Evolutionary conservation across 306 rosid species (phyloP).

Genomic region (Sindora glabra): DNA sequence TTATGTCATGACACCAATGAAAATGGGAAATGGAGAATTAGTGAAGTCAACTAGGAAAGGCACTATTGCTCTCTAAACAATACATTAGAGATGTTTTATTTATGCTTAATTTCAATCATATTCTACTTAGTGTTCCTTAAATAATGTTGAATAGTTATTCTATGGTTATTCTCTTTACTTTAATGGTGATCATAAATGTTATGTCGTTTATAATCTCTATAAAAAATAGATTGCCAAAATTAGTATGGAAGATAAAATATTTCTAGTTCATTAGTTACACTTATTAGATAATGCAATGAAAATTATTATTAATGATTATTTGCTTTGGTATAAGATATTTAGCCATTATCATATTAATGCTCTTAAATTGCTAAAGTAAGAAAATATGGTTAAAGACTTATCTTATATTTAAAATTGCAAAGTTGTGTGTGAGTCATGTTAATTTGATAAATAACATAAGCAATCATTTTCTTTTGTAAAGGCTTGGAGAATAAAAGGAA

Average conservation of each 20-base stretch:
- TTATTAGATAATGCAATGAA: not conserved
- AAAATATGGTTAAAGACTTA: not conserved
- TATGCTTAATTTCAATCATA: too few relatives aligned
- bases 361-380: not conserved
- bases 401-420: not conserved
- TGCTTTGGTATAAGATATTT: not conserved
- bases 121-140: too few relatives aligned
- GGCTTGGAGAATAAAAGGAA: not conserved
- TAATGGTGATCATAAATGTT: too few relatives aligned
- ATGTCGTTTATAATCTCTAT: too few relatives aligned
- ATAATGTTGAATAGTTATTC: too few relatives aligned
- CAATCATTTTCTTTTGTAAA: not conserved
- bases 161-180: too few relatives aligned
- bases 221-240: too few relatives aligned
- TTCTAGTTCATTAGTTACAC: not conserved
- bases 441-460: not conserved
- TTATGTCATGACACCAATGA: not conserved
- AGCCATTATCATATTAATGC: not conserved
- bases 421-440: not conserved
- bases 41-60: not conserved
- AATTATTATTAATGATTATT: not conserved
- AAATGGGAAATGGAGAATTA: not conserved
- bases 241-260: not conserved
- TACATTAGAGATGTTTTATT: not conserved
- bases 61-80: too few relatives aligned